phyloP scores from a whole-genome alignment of 495 filamentous ascomycete genomes.

The Parmelia sp. region DNA sequence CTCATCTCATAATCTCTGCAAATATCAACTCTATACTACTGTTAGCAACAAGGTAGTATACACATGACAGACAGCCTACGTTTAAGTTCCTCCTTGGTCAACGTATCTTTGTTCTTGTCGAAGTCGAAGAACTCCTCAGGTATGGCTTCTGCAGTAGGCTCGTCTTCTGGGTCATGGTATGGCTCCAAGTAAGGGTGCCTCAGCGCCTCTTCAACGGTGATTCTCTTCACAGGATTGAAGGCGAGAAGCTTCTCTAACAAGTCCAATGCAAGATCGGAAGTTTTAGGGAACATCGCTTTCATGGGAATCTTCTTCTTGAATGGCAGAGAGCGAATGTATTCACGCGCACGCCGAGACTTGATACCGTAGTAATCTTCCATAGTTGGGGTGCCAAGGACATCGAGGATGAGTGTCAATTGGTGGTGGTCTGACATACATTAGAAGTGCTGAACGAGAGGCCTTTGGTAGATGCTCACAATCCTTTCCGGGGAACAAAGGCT shows the following conservation, averaged over 20 bases:
- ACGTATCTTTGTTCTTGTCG: slow-evolving; percentile 97
- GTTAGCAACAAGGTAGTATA: slow-evolving; percentile 8
- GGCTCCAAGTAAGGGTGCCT: slow-evolving; percentile 98
- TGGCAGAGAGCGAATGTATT: slow-evolving; percentile 98
- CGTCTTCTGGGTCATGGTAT: slow-evolving; percentile 98
- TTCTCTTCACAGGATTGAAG: slow-evolving; percentile 98
- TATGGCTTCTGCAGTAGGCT: slow-evolving; percentile 93
- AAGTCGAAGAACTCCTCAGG: slow-evolving; percentile 99
- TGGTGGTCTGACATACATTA: slow-evolving; percentile 69
- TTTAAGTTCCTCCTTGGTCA: slow-evolving; percentile 98
- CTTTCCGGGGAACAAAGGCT: slow-evolving; percentile 97
- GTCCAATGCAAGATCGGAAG: slow-evolving; percentile 86
- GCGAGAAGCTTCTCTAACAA: slow-evolving; percentile 91
- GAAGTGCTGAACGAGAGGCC: slow-evolving; percentile 1
- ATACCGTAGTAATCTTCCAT: slow-evolving; percentile 99
- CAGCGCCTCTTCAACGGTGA: slow-evolving; percentile 93
- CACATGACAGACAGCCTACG: slow-evolving; percentile 42
- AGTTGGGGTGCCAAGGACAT: slow-evolving; percentile 95
- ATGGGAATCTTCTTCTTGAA: slow-evolving; percentile 99
- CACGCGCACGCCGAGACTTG: slow-evolving; percentile 93
- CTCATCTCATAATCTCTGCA: slow-evolving; percentile 96
- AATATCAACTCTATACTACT: slow-evolving; percentile 72
- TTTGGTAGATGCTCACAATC: slow-evolving; percentile 66
- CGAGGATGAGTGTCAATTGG: slow-evolving; percentile 94
- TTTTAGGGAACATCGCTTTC: slow-evolving; percentile 95